Percentiles rank a stretch among this genome's conserved stretches.
Evolutionary conservation across 768 basidiomycete species (phyloP).

Genomic region (Boletus patriciae): DNA sequence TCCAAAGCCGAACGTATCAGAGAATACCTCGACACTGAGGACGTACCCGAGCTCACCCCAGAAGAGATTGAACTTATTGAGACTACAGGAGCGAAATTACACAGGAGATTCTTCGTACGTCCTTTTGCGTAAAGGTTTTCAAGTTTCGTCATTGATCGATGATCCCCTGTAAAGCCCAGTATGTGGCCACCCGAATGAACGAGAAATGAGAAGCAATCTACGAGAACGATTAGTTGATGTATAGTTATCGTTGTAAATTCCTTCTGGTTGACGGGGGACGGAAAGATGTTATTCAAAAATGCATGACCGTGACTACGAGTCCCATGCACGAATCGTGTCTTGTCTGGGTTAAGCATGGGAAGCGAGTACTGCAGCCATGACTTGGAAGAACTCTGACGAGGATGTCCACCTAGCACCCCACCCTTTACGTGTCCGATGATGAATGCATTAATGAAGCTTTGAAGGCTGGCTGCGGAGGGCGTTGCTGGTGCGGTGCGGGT

Average conservation of each 20-base stretch:
- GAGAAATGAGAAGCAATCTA: background rate
- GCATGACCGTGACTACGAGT: too few species aligned
- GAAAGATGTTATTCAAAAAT: background rate
- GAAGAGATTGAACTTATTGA: conserved; percentile 30
- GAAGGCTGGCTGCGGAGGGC: too few species aligned
- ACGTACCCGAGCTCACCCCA: conserved; percentile 27
- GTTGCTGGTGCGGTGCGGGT: too few species aligned
- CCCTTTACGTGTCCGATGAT: too few species aligned
- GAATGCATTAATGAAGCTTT: too few species aligned
- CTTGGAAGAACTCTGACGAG: too few species aligned
- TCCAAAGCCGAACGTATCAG: conserved; percentile 33
- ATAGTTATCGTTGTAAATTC: background rate
- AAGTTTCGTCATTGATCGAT: background rate
- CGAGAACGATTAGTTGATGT: background rate
- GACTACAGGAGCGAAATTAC: conserved; percentile 21
- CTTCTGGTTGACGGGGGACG: background rate
- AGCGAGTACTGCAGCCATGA: too few species aligned
- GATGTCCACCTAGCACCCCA: too few species aligned
- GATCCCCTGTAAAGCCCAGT: conserved; percentile 7
- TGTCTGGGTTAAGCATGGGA: too few species aligned
- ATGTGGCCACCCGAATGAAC: conserved; percentile 23
- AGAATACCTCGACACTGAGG: conserved; percentile 35
- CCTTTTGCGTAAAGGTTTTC: background rate
- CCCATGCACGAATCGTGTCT: conserved; percentile 4
- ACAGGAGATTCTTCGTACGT: conserved; percentile 31